Evolutionary conservation across 371 early-diverging fungal species (phyloP).

Genomic region (Apophysomyces trapeziformis): DNA sequence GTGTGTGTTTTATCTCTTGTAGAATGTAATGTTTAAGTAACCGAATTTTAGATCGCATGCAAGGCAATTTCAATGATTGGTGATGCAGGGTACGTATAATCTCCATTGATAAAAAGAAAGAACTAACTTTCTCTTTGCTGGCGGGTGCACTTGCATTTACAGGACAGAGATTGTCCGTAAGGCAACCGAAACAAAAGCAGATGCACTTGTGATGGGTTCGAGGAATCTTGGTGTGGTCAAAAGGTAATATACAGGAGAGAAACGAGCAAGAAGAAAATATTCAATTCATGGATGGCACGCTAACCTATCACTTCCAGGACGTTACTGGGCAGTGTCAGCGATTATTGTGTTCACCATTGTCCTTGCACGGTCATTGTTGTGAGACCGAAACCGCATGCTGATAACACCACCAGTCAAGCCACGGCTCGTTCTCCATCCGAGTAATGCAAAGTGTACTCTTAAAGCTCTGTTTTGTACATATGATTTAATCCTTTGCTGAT

Average conservation of each 20-base stretch:
- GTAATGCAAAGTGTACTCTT: neutral
- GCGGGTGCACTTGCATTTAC: too few relatives aligned
- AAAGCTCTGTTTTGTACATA: too few relatives aligned
- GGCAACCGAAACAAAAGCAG: constrained; percentile 54
- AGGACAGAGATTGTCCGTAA: constrained; percentile 60
- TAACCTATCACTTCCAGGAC: constrained; percentile 28
- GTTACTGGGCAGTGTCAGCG: constrained; percentile 59
- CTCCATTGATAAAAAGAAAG: too few relatives aligned
- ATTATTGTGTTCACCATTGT: constrained; percentile 55
- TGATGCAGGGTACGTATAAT: constrained; percentile 36
- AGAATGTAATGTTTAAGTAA: neutral
- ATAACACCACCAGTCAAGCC: neutral
- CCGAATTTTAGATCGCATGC: constrained; percentile 43
- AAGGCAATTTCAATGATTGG: constrained; percentile 67
- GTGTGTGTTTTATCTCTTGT: too few relatives aligned
- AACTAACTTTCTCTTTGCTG: too few relatives aligned
- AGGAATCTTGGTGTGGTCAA: constrained; percentile 60
- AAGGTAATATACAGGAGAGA: constrained; percentile 29
- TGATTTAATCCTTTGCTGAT: too few relatives aligned
- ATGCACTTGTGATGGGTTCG: constrained; percentile 62
- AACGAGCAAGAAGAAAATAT: neutral
- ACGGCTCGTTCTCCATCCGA: neutral
- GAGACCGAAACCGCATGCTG: constrained; percentile 18
- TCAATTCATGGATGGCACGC: neutral
- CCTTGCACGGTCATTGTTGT: constrained; percentile 55